Conservation (phyloP, 768 basidiomycete genomes). For the Boletus barrowsii region DNA sequence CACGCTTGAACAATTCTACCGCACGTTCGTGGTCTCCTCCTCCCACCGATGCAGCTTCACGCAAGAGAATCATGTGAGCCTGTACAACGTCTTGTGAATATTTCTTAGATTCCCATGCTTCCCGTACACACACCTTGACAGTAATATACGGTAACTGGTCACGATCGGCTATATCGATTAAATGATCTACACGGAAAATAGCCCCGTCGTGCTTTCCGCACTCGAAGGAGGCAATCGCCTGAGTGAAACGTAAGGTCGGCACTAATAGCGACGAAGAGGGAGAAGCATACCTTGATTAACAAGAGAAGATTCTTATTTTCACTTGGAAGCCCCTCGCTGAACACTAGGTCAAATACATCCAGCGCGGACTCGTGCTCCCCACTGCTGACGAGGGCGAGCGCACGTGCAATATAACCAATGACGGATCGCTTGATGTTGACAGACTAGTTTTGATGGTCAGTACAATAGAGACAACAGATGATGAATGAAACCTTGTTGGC, state of each 20-base stretch:
- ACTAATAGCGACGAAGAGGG: background rate
- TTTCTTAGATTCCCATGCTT: too few relatives aligned
- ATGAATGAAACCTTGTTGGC: background rate
- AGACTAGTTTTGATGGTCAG: background rate
- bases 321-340: background rate
- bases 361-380: background rate
- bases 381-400: background rate
- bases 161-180: too few relatives aligned
- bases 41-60: too few relatives aligned
- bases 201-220: background rate
- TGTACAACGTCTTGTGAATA: too few relatives aligned
- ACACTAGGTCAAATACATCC: constrained; percentile 2
- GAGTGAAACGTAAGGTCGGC: too few relatives aligned
- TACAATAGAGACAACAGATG: too few relatives aligned
- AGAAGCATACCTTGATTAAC: background rate
- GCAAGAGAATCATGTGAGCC: too few relatives aligned
- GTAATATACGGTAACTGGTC: too few relatives aligned
- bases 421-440: background rate
- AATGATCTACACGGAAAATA: too few relatives aligned
- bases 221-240: constrained; percentile 1
- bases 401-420: constrained; percentile 8
- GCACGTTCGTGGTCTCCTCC: too few relatives aligned
- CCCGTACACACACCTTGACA: too few relatives aligned
- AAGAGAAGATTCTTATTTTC: constrained; percentile 2
- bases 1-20: too few relatives aligned